Conservation (phyloP, 176 grass and related monocot genomes). For the Dactylis glomerata region DNA sequence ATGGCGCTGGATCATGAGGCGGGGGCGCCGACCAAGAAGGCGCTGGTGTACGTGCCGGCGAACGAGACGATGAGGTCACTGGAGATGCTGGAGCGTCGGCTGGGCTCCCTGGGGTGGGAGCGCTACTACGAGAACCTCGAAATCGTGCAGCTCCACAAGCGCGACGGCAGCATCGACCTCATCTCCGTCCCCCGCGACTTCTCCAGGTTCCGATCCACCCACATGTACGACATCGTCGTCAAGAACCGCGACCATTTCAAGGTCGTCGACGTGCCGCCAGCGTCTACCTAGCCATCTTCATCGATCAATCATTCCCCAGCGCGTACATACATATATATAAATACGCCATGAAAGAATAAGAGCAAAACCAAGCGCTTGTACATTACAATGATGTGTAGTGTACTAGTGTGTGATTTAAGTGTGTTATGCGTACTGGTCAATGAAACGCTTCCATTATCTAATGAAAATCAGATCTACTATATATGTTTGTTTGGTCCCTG, state of each 20-base stretch:
- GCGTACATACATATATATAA: background rate
- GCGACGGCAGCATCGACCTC: slow-evolving; percentile 61
- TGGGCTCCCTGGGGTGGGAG: slow-evolving; percentile 67
- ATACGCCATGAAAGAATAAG: too few species aligned
- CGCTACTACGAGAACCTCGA: slow-evolving; percentile 71
- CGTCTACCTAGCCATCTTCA: background rate
- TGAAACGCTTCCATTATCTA: too few species aligned
- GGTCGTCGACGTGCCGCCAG: slow-evolving; percentile 45
- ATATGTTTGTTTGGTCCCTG: too few species aligned
- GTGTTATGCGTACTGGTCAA: too few species aligned
- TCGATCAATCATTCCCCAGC: background rate
- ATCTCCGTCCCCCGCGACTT: slow-evolving; percentile 81
- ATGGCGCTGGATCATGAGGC: slow-evolving; percentile 46
- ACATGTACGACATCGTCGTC: slow-evolving; percentile 90
- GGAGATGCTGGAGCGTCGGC: slow-evolving; percentile 63
- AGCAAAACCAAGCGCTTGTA: too few species aligned
- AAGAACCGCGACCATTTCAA: slow-evolving; percentile 87
- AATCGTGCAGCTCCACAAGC: slow-evolving; percentile 79
- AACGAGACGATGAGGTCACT: slow-evolving; percentile 68
- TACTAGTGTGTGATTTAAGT: too few species aligned
- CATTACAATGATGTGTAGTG: too few species aligned
- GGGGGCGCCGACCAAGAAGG: slow-evolving; percentile 42
- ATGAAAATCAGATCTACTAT: too few species aligned
- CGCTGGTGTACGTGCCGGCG: slow-evolving; percentile 51
- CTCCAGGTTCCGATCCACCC: slow-evolving; percentile 70